Evolutionary conservation across 2,329 filamentous ascomycete genomes (phyloP).

Genomic region (Trichoderma gracile): DNA sequence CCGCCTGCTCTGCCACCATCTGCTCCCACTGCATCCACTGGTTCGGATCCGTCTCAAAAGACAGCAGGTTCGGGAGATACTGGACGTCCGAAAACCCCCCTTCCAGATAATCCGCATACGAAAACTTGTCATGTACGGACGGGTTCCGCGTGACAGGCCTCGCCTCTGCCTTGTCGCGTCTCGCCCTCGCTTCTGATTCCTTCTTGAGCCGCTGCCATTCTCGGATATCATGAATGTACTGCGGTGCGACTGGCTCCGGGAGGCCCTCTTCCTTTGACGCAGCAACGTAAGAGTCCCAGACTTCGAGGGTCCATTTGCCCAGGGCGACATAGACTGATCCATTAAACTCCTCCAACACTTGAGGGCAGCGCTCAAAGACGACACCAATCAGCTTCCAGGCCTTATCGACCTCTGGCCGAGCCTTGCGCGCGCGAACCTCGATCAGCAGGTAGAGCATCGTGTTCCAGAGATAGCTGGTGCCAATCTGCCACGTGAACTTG

Average conservation of each 20-base stretch:
- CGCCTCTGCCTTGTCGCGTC: neutral
- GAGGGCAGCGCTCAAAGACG: neutral
- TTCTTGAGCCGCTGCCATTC: neutral
- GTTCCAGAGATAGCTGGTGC: slow-evolving; percentile 18
- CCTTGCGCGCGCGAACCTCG: neutral
- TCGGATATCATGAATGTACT: neutral
- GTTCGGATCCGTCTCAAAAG: slow-evolving; percentile 10
- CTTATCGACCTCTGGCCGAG: slow-evolving; percentile 1
- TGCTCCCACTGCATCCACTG: slow-evolving; percentile 18
- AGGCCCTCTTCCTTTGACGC: slow-evolving; percentile 7
- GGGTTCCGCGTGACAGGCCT: neutral
- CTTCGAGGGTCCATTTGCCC: slow-evolving; percentile 15
- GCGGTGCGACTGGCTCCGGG: neutral
- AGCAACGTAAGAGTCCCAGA: neutral
- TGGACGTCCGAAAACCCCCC: neutral
- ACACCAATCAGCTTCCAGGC: slow-evolving; percentile 2
- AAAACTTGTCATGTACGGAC: neutral
- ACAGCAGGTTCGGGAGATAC: neutral
- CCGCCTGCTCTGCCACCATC: slow-evolving; percentile 2
- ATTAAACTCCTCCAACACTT: slow-evolving; percentile 2
- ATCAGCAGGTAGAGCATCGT: slow-evolving; percentile 20
- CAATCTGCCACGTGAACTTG: slow-evolving; percentile 21
- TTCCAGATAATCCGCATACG: neutral
- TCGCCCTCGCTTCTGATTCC: neutral
- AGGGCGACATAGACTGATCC: slow-evolving; percentile 5